A percentile compares a stretch with the other conserved stretches of the same genome.
These are phyloP conservation scores for Gentiana macrophylla DNA, from an alignment of 257 asterid genomes.

Conservation along the genomic window DNA sequence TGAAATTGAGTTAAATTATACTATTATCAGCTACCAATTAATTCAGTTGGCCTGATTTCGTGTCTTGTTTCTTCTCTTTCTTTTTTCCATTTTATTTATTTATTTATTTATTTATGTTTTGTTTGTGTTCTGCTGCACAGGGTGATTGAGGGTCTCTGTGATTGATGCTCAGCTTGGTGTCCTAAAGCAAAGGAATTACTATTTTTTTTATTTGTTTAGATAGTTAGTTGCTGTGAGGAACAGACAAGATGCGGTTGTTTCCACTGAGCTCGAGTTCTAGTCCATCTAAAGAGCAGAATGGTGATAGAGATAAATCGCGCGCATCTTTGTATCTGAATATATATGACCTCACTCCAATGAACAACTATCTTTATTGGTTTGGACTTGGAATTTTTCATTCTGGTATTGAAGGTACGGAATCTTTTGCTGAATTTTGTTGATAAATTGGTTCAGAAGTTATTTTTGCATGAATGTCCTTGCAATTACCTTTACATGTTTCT, in stretches of 20 bases:
- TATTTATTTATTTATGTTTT: not conserved
- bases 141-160: not conserved
- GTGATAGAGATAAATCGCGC: conserved; percentile 33
- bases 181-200: not conserved
- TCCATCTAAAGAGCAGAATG: conserved; percentile 34
- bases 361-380: conserved; percentile 75
- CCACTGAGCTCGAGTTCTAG: conserved; percentile 44
- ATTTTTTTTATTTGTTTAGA: conserved; percentile 5
- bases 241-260: conserved; percentile 55
- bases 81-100: too few relatives aligned
- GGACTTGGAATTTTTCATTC: conserved; percentile 87
- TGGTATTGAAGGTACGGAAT: conserved; percentile 69
- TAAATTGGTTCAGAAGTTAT: too few relatives aligned
- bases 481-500: too few relatives aligned
- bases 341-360: conserved; percentile 72
- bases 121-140: not conserved
- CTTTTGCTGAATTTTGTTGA: not conserved
- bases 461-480: too few relatives aligned
- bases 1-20: conserved; percentile 2
- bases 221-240: conserved; percentile 7
- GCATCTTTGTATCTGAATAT: conserved; percentile 59
- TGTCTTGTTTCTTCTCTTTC: too few relatives aligned
- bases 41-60: not conserved
- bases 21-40: conserved; percentile 1
- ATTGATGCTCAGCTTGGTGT: conserved; percentile 14